A percentile compares a stretch with the other conserved stretches of the same genome.
These are phyloP conservation scores for Echria macrotheca DNA, from an alignment of 495 filamentous ascomycete species.

Conservation along the genomic window DNA sequence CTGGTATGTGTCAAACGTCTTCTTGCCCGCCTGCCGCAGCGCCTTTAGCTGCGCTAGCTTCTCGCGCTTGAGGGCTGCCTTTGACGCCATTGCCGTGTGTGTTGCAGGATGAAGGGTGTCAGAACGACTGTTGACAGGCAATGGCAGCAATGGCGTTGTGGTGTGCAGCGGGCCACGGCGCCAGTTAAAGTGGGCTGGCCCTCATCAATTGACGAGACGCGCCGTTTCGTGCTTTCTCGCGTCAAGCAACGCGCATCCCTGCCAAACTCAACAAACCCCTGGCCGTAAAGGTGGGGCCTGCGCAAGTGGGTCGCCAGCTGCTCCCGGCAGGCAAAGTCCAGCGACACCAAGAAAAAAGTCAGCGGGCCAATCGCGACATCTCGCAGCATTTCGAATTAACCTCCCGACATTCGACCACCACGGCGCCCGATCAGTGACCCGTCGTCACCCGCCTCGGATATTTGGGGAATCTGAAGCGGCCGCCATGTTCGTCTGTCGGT, in stretches of 20 bases:
- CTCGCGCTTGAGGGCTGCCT: conserved; percentile 37
- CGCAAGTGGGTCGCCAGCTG: not conserved
- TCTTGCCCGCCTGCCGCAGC: conserved; percentile 85
- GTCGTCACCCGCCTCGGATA: not conserved
- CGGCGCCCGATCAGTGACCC: not conserved
- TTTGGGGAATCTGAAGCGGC: not conserved
- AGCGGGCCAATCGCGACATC: too few relatives aligned
- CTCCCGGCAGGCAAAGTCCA: conserved; percentile 15
- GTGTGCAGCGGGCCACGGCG: conserved; percentile 2
- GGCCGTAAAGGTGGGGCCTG: not conserved
- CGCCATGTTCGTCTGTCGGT: conserved; percentile 38
- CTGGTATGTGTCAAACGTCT: conserved; percentile 80
- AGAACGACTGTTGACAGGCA: too few relatives aligned
- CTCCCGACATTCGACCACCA: too few relatives aligned
- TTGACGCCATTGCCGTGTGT: conserved; percentile 26
- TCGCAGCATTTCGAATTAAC: too few relatives aligned
- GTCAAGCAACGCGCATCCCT: conserved; percentile 19
- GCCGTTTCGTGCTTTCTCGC: conserved; percentile 24
- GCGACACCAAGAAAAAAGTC: too few relatives aligned
- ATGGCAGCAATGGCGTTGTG: too few relatives aligned
- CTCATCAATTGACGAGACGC: conserved; percentile 20
- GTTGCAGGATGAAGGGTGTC: too few relatives aligned
- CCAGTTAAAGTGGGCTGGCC: conserved; percentile 15
- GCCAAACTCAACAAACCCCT: conserved; percentile 5
- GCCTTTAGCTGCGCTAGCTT: conserved; percentile 76